Evolutionary conservation across 106 monocot genomes (phyloP), one percentile per base, ranked within the genome.

Genomic region (Acorus calamus): DNA sequence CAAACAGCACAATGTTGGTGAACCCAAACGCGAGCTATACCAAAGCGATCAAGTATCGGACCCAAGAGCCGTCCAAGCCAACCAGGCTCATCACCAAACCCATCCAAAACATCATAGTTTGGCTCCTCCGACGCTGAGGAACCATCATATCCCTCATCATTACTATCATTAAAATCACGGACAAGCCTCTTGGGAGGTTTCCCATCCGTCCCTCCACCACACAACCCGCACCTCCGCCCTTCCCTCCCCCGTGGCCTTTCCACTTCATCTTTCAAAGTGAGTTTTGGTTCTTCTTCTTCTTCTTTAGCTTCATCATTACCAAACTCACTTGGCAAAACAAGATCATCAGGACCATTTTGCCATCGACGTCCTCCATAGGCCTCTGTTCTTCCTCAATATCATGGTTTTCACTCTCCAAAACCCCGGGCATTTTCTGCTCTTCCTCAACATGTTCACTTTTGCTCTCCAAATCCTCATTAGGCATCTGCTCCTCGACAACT

Each of bases 1-100:
- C 94, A 94, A 49, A 94, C 94, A 56, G 87, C 87, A 71, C 89
- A 94, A 74, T 90, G 76, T 60, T 80, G 90, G 78, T 94, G 94
- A 63, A 94, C 94, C 94, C 94, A 94, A 62, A 94, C 79, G 60
- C 94, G 81, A 69, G 90, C 76, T 66, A 94, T 87, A 54, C 90
- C 89, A 55, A 84, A 80, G 2, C 77, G 81, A 54, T 94, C 94
- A 59, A 68, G 76, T 44, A 90, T 80, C 7, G 94, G 94, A 2
- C 94, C 94, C 77, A 94, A 66, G 43, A 94, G 74, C 64, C 76
- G 77, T 13, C 94, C 94, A 46, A 94, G 76, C 94, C 94, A 94
- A 47, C 84, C 89, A 28, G 86, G 86, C 46, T 90, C 87, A 78
- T 84, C 81, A 14, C 89, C 94, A 78, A 94, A 94, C 7, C 94